A percentile compares a stretch with the other conserved stretches of the same genome.
phyloP scores from a whole-genome alignment of 352 stramenopile species.

The Halophytophthora batemanensis region DNA sequence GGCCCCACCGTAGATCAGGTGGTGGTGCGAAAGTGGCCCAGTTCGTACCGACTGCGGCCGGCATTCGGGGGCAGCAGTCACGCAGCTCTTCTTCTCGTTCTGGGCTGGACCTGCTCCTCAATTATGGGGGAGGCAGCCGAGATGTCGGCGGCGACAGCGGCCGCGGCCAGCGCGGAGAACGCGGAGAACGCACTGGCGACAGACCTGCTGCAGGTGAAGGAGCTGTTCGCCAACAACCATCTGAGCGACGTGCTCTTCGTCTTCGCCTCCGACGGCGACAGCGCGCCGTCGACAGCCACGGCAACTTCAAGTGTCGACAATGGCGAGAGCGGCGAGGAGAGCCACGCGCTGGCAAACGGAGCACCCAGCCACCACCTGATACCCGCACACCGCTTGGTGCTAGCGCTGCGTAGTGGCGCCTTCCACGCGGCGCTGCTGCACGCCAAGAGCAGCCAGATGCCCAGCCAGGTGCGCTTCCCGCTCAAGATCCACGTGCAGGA shows the following conservation, averaged over 20 bases:
- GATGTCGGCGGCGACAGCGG: constrained; percentile 4
- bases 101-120: too few relatives aligned
- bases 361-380: constrained; percentile 38
- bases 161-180: constrained; percentile 5
- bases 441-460: constrained; percentile 67
- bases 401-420: constrained; percentile 70
- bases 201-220: constrained; percentile 54
- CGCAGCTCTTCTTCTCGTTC: too few relatives aligned
- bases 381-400: constrained; percentile 70
- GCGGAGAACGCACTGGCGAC: constrained; percentile 29
- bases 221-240: constrained; percentile 66
- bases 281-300: neutral
- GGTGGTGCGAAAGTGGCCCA: too few relatives aligned
- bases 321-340: constrained; percentile 2
- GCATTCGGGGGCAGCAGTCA: too few relatives aligned
- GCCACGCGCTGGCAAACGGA: constrained; percentile 1
- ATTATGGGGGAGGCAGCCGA: neutral
- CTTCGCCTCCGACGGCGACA: constrained; percentile 42
- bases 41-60: too few relatives aligned
- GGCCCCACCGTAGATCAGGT: too few relatives aligned
- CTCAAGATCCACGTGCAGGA: constrained; percentile 82
- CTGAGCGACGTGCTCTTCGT: constrained; percentile 81
- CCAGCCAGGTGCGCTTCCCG: constrained; percentile 68
- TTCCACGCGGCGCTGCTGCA: constrained; percentile 62
- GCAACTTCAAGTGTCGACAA: constrained; percentile 1